Base-by-base conservation (phyloP, 352 stramenopile species). In the Globisporangium barbulae region DNA sequence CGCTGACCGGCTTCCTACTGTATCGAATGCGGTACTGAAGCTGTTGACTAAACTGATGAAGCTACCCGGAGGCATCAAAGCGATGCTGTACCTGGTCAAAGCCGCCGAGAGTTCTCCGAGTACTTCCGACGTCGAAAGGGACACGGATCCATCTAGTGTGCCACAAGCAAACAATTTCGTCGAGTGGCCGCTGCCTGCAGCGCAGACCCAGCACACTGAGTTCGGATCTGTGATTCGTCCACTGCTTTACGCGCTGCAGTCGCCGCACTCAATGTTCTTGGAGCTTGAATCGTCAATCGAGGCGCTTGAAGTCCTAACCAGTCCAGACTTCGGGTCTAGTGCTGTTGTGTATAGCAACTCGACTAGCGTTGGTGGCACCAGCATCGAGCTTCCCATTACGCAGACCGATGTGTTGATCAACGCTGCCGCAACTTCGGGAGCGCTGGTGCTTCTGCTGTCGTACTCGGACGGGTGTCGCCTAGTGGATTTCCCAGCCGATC, bases 341-440 rank as follows among this genome's bases (percentile, higher is more conserved):
- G 30, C 65, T 2, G 65, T 55, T 21, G 61, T 61, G 22, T 67
- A 67, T 15, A 35, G 22, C 3, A 12, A 52, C 10, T 44, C 13
- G 21, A n/a, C 39, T 10, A 35, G 28, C 15, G 30, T 52, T 21
- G 44, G 53, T 2, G 17, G 10, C 5, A 28, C 33, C 8, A 52
- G 15, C 1, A 6, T 67, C 17, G 53, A 61, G 21, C 17, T 64
- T 19, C 54, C 50, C 42, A 47, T 69, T 21, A 58, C 49, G 1
- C 49, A 85, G 42, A 70, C 58, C 1, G 70, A 87, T 21, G 56
- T 71, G 8, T 85, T 88, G 21, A 39, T 82, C 45, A 89, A 86
- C 60, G 61, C 53, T 17, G 73, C 69, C 0, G 19, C 85, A 4
- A 61, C 50, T 8, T 63, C 63, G n/a, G 79, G 77, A 9, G 61